A percentile compares a stretch with the other conserved stretches of the same genome.
phyloP scores from a whole-genome alignment of 2,329 filamentous ascomycete species.

The Aspergillus floridensis region DNA sequence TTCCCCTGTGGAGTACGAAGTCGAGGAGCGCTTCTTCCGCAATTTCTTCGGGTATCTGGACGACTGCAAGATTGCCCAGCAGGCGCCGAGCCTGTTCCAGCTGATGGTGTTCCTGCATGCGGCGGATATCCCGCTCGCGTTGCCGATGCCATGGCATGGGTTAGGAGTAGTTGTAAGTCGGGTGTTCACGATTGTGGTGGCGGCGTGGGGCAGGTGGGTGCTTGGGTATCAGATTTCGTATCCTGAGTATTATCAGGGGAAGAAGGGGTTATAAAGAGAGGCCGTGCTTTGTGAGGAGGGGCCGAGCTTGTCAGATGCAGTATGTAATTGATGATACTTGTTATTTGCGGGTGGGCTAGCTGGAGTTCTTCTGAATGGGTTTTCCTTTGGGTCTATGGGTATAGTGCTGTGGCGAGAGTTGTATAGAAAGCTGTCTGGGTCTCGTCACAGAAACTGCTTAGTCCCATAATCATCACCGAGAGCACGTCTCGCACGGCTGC shows the following conservation, averaged over 20 bases:
- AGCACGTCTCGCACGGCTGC: constrained; percentile 35
- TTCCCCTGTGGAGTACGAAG: neutral
- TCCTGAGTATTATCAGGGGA: neutral
- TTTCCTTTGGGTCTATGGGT: too few species aligned
- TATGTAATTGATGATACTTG: too few species aligned
- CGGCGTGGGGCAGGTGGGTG: neutral
- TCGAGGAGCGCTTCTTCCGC: neutral
- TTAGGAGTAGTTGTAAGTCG: neutral
- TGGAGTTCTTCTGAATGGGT: too few species aligned
- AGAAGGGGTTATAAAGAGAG: neutral
- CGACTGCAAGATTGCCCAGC: neutral
- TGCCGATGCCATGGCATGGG: neutral
- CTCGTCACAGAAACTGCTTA: constrained; percentile 14
- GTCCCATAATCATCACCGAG: constrained; percentile 46
- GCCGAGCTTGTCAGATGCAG: too few species aligned
- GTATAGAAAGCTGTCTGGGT: too few species aligned
- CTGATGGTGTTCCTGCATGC: neutral
- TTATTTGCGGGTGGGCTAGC: too few species aligned
- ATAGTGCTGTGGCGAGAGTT: too few species aligned
- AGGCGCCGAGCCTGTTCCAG: neutral
- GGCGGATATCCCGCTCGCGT: neutral
- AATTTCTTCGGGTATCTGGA: neutral
- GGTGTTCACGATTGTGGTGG: neutral
- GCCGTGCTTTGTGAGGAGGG: too few species aligned
- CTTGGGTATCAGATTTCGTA: neutral